Percentiles rank a stretch among this genome's conserved stretches.
phyloP scores from a whole-genome alignment of 2,329 filamentous ascomycete species.

The Epichloe gansuensis region DNA sequence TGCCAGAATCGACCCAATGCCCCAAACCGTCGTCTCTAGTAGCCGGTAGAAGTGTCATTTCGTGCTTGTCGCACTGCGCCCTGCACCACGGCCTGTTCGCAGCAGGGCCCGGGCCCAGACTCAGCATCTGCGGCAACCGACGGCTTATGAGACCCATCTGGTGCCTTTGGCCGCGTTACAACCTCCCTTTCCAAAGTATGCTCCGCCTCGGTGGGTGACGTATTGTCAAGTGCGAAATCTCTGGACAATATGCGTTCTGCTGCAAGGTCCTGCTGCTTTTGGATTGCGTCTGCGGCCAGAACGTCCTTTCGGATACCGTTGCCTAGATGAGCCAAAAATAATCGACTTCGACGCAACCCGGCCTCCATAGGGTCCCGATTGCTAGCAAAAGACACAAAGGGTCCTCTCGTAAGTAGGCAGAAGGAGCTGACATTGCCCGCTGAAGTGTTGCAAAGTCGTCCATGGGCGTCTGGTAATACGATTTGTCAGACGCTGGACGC shows the following conservation, averaged over 20 bases:
- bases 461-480: background rate
- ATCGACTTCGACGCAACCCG: background rate
- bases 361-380: background rate
- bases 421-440: background rate
- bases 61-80: background rate
- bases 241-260: background rate
- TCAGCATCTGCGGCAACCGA: background rate
- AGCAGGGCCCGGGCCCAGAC: background rate
- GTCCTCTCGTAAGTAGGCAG: background rate
- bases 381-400: background rate
- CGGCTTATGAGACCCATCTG: background rate
- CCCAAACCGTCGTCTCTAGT: conserved; percentile 4
- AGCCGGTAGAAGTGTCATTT: background rate
- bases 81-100: background rate
- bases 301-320: background rate
- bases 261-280: background rate
- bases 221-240: conserved; percentile 7
- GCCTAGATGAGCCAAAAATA: background rate
- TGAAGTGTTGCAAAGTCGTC: background rate
- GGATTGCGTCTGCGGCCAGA: background rate
- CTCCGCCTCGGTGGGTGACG: conserved; percentile 10
- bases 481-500: background rate
- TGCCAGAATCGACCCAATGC: background rate
- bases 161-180: conserved; percentile 1
- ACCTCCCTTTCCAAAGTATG: conserved; percentile 15